Evolutionary conservation across 2,329 filamentous ascomycete species (phyloP).

Genomic region (Alternaria dauci): DNA sequence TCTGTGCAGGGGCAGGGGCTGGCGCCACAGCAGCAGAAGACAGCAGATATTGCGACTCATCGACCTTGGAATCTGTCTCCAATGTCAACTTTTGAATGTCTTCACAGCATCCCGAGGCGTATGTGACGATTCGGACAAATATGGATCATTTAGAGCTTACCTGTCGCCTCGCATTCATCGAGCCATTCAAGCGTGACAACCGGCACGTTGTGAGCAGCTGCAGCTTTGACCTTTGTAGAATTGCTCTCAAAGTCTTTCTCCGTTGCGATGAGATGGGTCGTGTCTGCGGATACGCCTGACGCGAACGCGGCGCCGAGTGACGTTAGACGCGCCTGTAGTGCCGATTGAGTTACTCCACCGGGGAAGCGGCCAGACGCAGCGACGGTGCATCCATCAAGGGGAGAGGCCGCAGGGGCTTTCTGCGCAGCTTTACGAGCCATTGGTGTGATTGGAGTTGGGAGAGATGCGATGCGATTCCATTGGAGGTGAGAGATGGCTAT

Average conservation of each 20-base stretch:
- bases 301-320: slow-evolving; percentile 61
- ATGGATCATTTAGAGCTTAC: slow-evolving; percentile 27
- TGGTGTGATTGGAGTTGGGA: slow-evolving; percentile 9
- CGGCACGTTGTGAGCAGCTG: slow-evolving; percentile 57
- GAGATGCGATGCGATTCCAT: neutral
- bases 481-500: slow-evolving; percentile 12
- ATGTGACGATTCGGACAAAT: neutral
- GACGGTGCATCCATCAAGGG: slow-evolving; percentile 62
- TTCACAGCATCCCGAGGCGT: neutral
- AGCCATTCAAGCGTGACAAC: slow-evolving; percentile 71
- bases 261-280: slow-evolving; percentile 66
- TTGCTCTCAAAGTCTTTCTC: slow-evolving; percentile 61
- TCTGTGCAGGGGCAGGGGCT: slow-evolving; percentile 15
- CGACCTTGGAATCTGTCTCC: slow-evolving; percentile 40
- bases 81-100: slow-evolving; percentile 2
- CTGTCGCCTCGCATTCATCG: slow-evolving; percentile 60
- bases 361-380: slow-evolving; percentile 69
- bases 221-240: slow-evolving; percentile 63
- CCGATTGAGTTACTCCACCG: slow-evolving; percentile 58
- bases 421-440: slow-evolving; percentile 36
- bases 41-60: slow-evolving; percentile 52
- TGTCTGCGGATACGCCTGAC: slow-evolving; percentile 59
- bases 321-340: slow-evolving; percentile 58
- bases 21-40: slow-evolving; percentile 15
- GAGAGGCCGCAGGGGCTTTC: slow-evolving; percentile 31